Evolutionary conservation across 495 filamentous ascomycete species (phyloP), one percentile per base, ranked within the genome.

Genomic region (Penicillium waksmanii): DNA sequence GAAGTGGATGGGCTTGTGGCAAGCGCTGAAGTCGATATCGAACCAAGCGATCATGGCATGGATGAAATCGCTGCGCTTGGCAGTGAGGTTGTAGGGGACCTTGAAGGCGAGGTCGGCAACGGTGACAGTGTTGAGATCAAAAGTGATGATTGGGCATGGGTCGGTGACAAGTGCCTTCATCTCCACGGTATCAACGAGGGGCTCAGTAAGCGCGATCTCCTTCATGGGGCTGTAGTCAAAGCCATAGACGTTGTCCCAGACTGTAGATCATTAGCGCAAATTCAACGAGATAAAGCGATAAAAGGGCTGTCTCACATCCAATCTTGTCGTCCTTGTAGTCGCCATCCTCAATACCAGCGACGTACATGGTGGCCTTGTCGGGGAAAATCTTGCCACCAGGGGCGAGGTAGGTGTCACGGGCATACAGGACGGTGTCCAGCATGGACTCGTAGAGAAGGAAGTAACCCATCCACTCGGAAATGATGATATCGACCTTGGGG

Each of bases 381-480:
- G 93, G 93, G 66, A 96, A 94, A 58, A 97, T 93, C 58, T 96
- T 82, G 33, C 95, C 95, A 61, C 85, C 90, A 15, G 89, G 85
- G 50, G 76, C 81, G 38, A 99, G 88, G 78, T 98, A 99, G 58
- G 80, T 85, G 82, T 99, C 94, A 65, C 95, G 86, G 18, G 95
- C 95, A 71, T 90, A 96, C 42, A 99, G 85, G 13, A 99, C 96
- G 38, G 91, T 96, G 60, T 96, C 94, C 58, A 99, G 78, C 95
- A 99, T 99, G 79, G 89, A 91, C 82, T 99, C 95, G 78, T 97
- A 99, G 43, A 98, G 85, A 47, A 99, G 84, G 78, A 95, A 96
- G 80, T 99, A 99, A 47, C 95, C 95, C 95, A 99, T 99, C 95
- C 95, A 99, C 78, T 99, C 95, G 33, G 91, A 96, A 60, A 99